Base-by-base conservation (phyloP, 2,329 filamentous ascomycete genomes). In the Diplodia mutila region DNA sequence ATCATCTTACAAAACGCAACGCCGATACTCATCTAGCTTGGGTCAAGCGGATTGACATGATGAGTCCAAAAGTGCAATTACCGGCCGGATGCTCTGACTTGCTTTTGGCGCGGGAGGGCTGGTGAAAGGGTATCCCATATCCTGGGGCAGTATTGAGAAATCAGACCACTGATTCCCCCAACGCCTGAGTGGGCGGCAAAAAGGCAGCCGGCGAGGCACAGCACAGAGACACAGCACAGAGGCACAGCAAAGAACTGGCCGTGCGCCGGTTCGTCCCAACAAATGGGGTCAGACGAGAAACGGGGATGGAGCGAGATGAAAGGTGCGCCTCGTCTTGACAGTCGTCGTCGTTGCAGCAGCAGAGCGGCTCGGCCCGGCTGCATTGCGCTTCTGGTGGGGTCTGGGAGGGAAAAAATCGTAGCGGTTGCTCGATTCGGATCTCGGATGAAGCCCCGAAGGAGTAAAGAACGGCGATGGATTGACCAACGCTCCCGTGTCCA, bases 321-420 rank as follows among this genome's bases (percentile, higher is more conserved):
- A 46, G 42, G 42, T 11, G 42, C n/a, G 42, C 42, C 42, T 18
- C n/a, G 42, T 46, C 42, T 23, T 32, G 25, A 27, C 23, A 25
- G n/a, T 21, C 23, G 32, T 23, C n/a, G 32, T 23, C 32, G 32
- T 23, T 12, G 53, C 32, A n/a, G 53, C 53, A 55, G 53, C n/a
- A 39, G 49, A 46, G 55, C 57, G 42, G 39, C 57, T 32, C 57
- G 57, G 57, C 39, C 57, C 57, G 57, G 57, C 39, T 61, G 57
- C 39, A 32, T 48, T 27, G 21, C n/a, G 39, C 57, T 21, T 48
- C 23, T 25, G 39, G 57, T 61, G 57, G 57, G 32, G 57, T 32
- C 32, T 32, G 25, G 55, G n/a, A 46, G 11, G 12, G 11, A 46
- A 21, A 46, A 42, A 59, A 32, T 12, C 57, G 57, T 25, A 61